Evolutionary conservation across 2,329 filamentous ascomycete genomes (phyloP).

Genomic region (Coniella lustricola): DNA sequence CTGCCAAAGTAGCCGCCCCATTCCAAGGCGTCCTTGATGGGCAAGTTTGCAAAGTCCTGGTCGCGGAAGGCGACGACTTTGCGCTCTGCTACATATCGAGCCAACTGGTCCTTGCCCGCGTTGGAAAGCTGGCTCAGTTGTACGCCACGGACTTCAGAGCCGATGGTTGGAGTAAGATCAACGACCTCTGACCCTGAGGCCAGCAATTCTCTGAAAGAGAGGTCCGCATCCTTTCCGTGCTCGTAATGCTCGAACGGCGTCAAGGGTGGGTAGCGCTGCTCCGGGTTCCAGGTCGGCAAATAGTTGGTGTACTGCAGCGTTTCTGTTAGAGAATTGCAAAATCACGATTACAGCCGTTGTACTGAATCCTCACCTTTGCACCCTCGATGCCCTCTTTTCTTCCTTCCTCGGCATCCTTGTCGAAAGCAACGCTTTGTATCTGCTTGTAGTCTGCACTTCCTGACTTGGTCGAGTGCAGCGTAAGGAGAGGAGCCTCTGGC

Average conservation of each 20-base stretch:
- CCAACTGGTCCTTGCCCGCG: conserved; percentile 62
- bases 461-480: conserved; percentile 35
- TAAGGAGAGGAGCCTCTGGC: conserved; percentile 19
- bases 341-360: not conserved
- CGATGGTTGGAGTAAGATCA: conserved; percentile 60
- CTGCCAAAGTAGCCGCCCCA: conserved; percentile 51
- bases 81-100: conserved; percentile 60
- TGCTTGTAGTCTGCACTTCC: conserved; percentile 21
- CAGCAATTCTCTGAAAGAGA: conserved; percentile 55
- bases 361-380: conserved; percentile 16
- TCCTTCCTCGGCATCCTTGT: conserved; percentile 16
- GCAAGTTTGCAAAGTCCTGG: conserved; percentile 58
- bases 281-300: conserved; percentile 55
- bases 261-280: conserved; percentile 53
- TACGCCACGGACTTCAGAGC: conserved; percentile 59
- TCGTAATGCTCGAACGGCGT: conserved; percentile 61
- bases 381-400: conserved; percentile 16
- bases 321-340: not conserved
- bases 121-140: conserved; percentile 57
- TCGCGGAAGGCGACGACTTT: conserved; percentile 66
- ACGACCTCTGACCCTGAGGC: conserved; percentile 40
- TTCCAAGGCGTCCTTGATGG: conserved; percentile 57
- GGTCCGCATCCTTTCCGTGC: conserved; percentile 62
- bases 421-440: conserved; percentile 14
- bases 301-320: conserved; percentile 52